A percentile compares a stretch with the other conserved stretches of the same genome.
Evolutionary conservation across 495 filamentous ascomycete genomes (phyloP).

Genomic region (Penicillium roqueforti): DNA sequence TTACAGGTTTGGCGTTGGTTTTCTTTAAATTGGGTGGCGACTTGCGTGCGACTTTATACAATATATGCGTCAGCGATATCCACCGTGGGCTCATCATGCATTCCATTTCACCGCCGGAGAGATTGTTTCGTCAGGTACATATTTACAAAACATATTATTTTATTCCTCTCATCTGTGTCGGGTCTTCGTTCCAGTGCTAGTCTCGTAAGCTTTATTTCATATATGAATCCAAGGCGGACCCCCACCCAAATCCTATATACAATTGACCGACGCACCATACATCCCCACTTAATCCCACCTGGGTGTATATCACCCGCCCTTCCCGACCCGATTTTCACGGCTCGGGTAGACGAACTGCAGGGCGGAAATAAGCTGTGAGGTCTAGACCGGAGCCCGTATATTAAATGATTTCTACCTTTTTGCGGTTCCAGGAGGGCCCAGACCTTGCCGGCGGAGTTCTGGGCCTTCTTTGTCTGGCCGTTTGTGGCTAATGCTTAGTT

Average conservation of each 20-base stretch:
- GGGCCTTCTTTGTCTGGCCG: conserved; percentile 22
- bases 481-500: conserved; percentile 11
- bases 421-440: conserved; percentile 29
- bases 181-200: neutral
- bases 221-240: too few species aligned
- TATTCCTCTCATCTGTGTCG: neutral
- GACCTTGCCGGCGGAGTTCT: conserved; percentile 30
- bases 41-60: conserved; percentile 13
- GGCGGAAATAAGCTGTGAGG: neutral
- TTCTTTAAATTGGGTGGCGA: conserved; percentile 24
- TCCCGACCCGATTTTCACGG: neutral
- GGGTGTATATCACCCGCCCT: neutral
- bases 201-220: neutral
- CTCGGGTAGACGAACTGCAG: neutral
- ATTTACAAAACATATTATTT: conserved; percentile 21
- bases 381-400: conserved; percentile 31
- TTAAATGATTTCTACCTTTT: conserved; percentile 9
- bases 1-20: conserved; percentile 33
- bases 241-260: too few species aligned
- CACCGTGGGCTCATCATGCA: conserved; percentile 15
- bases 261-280: too few species aligned
- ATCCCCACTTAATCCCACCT: neutral
- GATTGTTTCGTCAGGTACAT: conserved; percentile 26
- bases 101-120: conserved; percentile 9
- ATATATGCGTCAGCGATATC: conserved; percentile 23